Conservation (phyloP, 2,329 filamentous ascomycete genomes). For the Neofusicoccum sp. region DNA sequence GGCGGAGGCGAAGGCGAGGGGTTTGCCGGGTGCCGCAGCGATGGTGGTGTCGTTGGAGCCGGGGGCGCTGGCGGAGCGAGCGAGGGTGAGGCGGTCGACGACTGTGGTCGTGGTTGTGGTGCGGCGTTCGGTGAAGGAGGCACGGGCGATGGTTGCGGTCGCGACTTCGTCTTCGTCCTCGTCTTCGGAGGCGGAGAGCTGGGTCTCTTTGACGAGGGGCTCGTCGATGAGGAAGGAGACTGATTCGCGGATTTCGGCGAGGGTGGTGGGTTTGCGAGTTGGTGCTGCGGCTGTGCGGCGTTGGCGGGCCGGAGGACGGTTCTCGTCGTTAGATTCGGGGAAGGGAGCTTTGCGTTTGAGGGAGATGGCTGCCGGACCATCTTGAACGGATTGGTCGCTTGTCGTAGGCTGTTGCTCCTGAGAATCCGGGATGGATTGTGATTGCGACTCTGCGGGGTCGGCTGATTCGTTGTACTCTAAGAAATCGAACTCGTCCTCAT, state of each 20-base stretch:
- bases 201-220: slow-evolving; percentile 56
- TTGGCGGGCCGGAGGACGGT: slow-evolving; percentile 55
- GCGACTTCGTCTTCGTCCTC: slow-evolving; percentile 51
- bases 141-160: slow-evolving; percentile 27
- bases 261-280: slow-evolving; percentile 63
- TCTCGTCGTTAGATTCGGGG: slow-evolving; percentile 42
- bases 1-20: slow-evolving; percentile 59
- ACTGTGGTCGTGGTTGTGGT: slow-evolving; percentile 47
- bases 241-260: slow-evolving; percentile 79
- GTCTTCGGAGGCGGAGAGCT: slow-evolving; percentile 41
- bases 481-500: slow-evolving; percentile 72
- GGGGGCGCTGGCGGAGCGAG: slow-evolving; percentile 45
- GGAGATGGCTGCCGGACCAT: slow-evolving; percentile 25
- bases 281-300: slow-evolving; percentile 58
- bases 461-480: slow-evolving; percentile 44
- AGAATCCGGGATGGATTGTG: slow-evolving; percentile 36
- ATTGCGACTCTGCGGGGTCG: slow-evolving; percentile 32
- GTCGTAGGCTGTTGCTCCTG: slow-evolving; percentile 28
- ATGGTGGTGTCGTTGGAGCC: slow-evolving; percentile 23
- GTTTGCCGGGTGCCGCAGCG: slow-evolving; percentile 35
- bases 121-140: slow-evolving; percentile 37
- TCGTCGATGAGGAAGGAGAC: slow-evolving; percentile 80
- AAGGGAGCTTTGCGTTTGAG: slow-evolving; percentile 41
- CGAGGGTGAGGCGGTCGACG: slow-evolving; percentile 72
- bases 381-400: neutral